Evolutionary conservation across 2,329 filamentous ascomycete genomes (phyloP), one percentile per base, ranked within the genome.

Genomic region (Paecilomyces niveus): DNA sequence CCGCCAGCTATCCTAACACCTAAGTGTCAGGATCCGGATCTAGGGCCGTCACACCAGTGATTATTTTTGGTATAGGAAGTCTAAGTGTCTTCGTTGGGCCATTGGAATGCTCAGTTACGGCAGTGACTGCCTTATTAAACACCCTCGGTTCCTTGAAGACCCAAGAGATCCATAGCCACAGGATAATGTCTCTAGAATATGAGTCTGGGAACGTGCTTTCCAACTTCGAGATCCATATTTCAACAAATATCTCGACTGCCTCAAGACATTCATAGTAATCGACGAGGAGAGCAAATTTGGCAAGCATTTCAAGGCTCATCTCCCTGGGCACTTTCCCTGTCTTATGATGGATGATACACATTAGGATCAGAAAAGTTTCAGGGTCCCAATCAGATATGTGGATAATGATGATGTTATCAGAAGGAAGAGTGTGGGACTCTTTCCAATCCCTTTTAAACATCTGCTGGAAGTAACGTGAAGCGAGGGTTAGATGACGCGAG

Each of bases 271-370:
- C 67, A 61, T 78, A 78, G 29, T 73, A 74, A 58, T 80, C 75
- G 4, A 78, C 72, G 15, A 81, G 67, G 2, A 75, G 68, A 3
- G 77, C 77, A 4, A 82, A 67, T 57, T 77, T 74, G n/a, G 73
- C 72, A 10, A 82, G 68, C 9, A 71, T 67, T n/a, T 80, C 73
- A 4, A 81, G 64, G 33, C 63, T 66, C 0, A 81, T 60, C 0
- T 59, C 54, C 45, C 65, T 66, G 0, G 78, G 77, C 13, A 82
- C 71, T 50, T 74, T 70, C n/a, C 68, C 61, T 13, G 70, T 72
- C 3, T 72, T 72, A 54, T 74, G 70, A 64, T 82, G 80, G 9
- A 82, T 66, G n/a, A 78, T 75, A 58, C 79, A 73, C 54, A 81
- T 65, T 0, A 81, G 57, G 18, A 76, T 73, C 8, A 72, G 65